These are phyloP conservation scores for Tolypocladium guangdongense DNA, from an alignment of 2,329 filamentous ascomycete species.

Conservation along the genomic window DNA sequence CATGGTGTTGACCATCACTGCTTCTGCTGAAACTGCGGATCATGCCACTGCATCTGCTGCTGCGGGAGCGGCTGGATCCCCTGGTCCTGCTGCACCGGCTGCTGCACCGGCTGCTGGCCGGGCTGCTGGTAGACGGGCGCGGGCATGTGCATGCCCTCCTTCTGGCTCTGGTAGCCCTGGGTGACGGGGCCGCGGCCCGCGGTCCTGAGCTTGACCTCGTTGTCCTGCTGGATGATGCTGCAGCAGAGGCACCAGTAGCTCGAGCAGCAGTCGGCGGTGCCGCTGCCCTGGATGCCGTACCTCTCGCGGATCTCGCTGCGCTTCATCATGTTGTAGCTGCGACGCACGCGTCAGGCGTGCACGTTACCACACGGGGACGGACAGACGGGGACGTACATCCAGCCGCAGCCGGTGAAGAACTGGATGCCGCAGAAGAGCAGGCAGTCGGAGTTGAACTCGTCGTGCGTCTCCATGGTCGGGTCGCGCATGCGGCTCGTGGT, in stretches of 20 bases:
- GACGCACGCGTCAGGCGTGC: not conserved
- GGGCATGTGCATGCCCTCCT: slow-evolving; percentile 27
- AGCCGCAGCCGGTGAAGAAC: slow-evolving; percentile 29
- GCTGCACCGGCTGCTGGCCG: not conserved
- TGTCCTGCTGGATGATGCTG: slow-evolving; percentile 45
- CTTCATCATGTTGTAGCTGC: slow-evolving; percentile 38
- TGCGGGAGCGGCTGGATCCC: not conserved
- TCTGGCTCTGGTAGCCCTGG: slow-evolving; percentile 26
- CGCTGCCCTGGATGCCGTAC: slow-evolving; percentile 41
- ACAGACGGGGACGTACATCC: slow-evolving; percentile 22
- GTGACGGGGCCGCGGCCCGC: slow-evolving; percentile 14
- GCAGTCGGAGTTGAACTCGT: slow-evolving; percentile 30
- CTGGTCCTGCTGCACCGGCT: slow-evolving; percentile 1
- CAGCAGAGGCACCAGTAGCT: slow-evolving; percentile 47
- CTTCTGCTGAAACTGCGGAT: not conserved
- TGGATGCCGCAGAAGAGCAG: slow-evolving; percentile 26
- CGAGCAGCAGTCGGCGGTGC: slow-evolving; percentile 37
- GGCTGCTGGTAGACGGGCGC: not conserved
- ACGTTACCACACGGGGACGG: not conserved
- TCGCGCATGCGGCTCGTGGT: slow-evolving; percentile 33
- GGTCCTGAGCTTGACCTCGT: slow-evolving; percentile 31
- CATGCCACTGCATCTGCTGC: not conserved
- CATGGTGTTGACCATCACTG: not conserved
- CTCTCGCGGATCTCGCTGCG: slow-evolving; percentile 40
- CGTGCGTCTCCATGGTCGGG: slow-evolving; percentile 27